Conservation (phyloP, 1,284 basidiomycete genomes). For the Moesziomyces globuligerus region DNA sequence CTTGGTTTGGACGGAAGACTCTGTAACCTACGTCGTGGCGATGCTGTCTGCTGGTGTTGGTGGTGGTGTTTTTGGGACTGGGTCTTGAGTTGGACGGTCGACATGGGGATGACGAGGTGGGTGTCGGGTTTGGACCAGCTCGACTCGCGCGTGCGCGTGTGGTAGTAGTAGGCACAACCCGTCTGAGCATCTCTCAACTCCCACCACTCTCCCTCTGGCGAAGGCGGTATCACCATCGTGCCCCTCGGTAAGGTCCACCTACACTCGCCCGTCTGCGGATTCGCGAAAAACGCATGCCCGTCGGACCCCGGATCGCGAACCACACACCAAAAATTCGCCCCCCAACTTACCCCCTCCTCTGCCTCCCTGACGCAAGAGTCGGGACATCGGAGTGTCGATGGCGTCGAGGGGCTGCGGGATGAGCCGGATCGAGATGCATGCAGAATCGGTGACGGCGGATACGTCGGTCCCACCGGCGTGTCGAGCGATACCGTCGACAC, state of each 20-base stretch:
- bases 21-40: too few relatives aligned
- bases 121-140: slow-evolving; percentile 83
- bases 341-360: slow-evolving; percentile 19
- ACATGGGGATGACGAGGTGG: slow-evolving; percentile 88
- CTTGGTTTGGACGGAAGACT: slow-evolving; percentile 7
- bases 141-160: slow-evolving; percentile 84
- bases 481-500: too few relatives aligned
- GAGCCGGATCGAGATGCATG: too few relatives aligned
- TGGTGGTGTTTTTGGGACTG: not conserved
- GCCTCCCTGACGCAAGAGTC: too few relatives aligned
- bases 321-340: slow-evolving; percentile 50
- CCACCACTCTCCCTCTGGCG: slow-evolving; percentile 91
- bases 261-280: slow-evolving; percentile 88
- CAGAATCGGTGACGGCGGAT: not conserved
- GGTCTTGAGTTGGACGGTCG: slow-evolving; percentile 75
- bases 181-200: slow-evolving; percentile 83
- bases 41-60: too few relatives aligned
- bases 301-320: slow-evolving; percentile 23
- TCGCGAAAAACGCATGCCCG: slow-evolving; percentile 78
- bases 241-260: slow-evolving; percentile 92
- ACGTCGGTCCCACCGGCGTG: not conserved
- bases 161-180: slow-evolving; percentile 89
- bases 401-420: too few relatives aligned
- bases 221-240: slow-evolving; percentile 86
- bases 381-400: too few relatives aligned